A percentile compares a stretch with the other conserved stretches of the same genome.
Conservation (phyloP, 1,139 yeast species). For the Geotrichum siamense region DNA sequence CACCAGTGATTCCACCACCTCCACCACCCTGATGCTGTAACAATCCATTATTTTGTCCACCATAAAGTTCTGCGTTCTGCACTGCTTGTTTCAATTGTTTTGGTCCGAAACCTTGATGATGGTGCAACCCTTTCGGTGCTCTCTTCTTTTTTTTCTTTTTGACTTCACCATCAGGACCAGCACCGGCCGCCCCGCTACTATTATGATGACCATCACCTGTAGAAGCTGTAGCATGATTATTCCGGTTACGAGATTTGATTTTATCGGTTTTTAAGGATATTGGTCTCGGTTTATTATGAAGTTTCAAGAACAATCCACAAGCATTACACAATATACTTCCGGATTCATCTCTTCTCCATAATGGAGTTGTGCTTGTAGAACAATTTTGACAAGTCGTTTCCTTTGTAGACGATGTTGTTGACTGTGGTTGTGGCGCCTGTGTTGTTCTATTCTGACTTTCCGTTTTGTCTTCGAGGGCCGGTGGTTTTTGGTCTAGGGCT, state of each 20-base stretch:
- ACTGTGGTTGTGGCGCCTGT: too few relatives aligned
- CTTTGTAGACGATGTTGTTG: too few relatives aligned
- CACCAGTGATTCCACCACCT: too few relatives aligned
- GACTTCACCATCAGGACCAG: neutral
- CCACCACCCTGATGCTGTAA: too few relatives aligned
- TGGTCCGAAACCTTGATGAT: neutral
- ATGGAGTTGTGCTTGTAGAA: conserved; percentile 84
- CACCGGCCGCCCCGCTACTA: neutral
- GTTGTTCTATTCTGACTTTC: too few relatives aligned
- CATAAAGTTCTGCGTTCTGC: neutral
- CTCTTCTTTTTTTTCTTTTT: conserved; percentile 4
- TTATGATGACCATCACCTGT: conserved; percentile 11
- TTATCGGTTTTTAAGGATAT: conserved; percentile 86
- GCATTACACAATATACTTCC: conserved; percentile 95
- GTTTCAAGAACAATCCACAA: conserved; percentile 82
- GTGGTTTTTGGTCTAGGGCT: conserved; percentile 5
- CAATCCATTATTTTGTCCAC: neutral
- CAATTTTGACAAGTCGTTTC: conserved; percentile 57
- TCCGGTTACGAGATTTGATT: conserved; percentile 81
- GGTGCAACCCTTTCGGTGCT: neutral
- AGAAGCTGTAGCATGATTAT: conserved; percentile 41
- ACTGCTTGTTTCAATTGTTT: conserved; percentile 1
- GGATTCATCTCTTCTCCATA: conserved; percentile 91
- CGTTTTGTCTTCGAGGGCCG: too few relatives aligned
- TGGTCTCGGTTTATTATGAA: conserved; percentile 90